Base-by-base conservation (phyloP, 495 filamentous ascomycete species). In the Aspergillus heteromorphus region DNA sequence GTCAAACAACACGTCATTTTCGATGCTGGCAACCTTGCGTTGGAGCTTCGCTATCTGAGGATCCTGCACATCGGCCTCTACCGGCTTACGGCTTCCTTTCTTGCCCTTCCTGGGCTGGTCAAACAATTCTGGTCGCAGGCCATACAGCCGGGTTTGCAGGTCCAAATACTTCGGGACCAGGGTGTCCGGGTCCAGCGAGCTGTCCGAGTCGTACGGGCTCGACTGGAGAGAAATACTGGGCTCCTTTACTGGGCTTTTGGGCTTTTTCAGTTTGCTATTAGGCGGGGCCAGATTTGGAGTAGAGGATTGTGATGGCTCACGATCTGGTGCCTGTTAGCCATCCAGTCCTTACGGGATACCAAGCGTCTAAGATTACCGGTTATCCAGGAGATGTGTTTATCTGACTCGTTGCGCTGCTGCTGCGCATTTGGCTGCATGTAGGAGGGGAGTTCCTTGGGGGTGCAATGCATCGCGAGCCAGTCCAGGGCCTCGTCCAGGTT, bases 1-100 rank as follows among this genome's bases (percentile, higher is more conserved):
- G 63, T 98, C 92, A 63, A 97, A 95, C 8, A 98, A 72, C 1
- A 93, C 78, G 63, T 98, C 93, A 10, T 84, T 84, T 59, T 91
- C 87, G 29, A 97, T 87, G 40, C 79, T 81, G 9, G 83, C 79
- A 17, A 96, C 73, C 64, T 90, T 92, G 11, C 81, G 76, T 30
- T 84, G 77, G 2, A 95, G 53, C 49, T 83, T 87, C 13, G 75
- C 76, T 38, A 83, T 72, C 56, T 84, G 78, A 4, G 79, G 73
- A 31, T 78, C 71, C 11, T 69, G 61, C 2, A 64, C 45, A 20
- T 55, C 49, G 23, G 54, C 57, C 10, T 63, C 42, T 27, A 64
- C 70, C 34, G 53, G 55, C 48, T 57, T 62, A 50, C 61, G 64
- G 50, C 53, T 57, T 25, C 53, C 18, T 64, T 71, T 70, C 50